Evolutionary conservation across 202 grass and related monocot species (phyloP).

Genomic region (Musa balbisiana): DNA sequence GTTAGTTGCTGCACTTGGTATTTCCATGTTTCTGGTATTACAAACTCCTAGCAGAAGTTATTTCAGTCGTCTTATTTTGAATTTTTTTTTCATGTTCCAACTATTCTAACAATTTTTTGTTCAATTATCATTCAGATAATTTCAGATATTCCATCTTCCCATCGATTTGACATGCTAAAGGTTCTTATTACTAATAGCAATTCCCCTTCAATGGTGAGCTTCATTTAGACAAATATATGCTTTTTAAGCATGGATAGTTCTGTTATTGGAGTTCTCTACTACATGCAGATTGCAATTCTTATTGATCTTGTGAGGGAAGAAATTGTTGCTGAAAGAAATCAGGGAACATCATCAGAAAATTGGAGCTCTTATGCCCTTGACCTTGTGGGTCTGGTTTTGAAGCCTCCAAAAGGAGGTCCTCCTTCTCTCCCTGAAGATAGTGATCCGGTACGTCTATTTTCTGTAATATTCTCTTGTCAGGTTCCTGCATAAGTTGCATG

Average conservation of each 20-base stretch:
- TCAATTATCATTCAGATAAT: conserved; percentile 46
- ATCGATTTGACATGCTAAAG: conserved; percentile 67
- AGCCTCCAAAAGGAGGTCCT: conserved; percentile 73
- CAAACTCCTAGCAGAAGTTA: background rate
- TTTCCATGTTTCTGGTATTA: background rate
- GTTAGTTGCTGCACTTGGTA: too few relatives aligned
- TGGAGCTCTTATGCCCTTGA: conserved; percentile 51
- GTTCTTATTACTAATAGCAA: conserved; percentile 66
- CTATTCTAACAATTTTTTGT: background rate
- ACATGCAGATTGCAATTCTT: conserved; percentile 69
- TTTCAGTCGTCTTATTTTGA: background rate
- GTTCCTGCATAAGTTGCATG: background rate
- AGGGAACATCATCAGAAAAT: conserved; percentile 17
- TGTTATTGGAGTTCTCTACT: conserved; percentile 16
- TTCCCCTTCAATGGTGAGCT: conserved; percentile 59
- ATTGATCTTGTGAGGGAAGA: conserved; percentile 65
- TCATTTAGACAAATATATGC: conserved; percentile 1
- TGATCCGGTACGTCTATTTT: conserved; percentile 50
- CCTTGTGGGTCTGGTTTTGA: conserved; percentile 52
- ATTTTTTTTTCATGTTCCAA: background rate
- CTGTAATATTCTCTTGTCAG: conserved; percentile 6
- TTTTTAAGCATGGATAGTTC: background rate
- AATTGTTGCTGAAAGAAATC: conserved; percentile 37
- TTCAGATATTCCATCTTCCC: conserved; percentile 52
- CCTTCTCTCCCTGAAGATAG: conserved; percentile 63